Percentiles rank a stretch among this genome's conserved stretches.
These are phyloP conservation scores for Kazachstania africana DNA, from an alignment of 805 yeast genomes.

Conservation along the genomic window DNA sequence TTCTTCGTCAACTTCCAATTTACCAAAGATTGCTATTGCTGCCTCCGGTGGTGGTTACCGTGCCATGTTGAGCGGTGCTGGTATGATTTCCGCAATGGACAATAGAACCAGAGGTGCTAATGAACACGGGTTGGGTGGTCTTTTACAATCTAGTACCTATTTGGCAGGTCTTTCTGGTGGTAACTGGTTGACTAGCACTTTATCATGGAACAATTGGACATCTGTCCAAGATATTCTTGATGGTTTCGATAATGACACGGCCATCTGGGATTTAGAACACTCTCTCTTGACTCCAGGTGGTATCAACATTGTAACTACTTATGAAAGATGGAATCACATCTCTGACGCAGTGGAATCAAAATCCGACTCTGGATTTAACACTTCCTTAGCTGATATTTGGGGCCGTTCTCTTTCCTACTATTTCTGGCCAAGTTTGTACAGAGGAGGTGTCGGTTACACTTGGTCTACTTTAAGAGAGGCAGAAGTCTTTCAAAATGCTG, in stretches of 20 bases:
- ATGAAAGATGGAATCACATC: constrained; percentile 42
- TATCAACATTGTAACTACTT: constrained; percentile 39
- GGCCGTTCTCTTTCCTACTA: constrained; percentile 65
- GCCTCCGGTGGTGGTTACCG: constrained; percentile 87
- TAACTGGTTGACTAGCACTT: constrained; percentile 64
- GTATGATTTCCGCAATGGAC: constrained; percentile 73
- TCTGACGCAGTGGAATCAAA: constrained; percentile 41
- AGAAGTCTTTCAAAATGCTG: constrained; percentile 46
- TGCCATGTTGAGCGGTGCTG: constrained; percentile 82
- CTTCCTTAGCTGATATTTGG: constrained; percentile 71
- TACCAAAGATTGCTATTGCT: constrained; percentile 42
- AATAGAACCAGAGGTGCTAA: constrained; percentile 50
- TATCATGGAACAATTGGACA: constrained; percentile 62
- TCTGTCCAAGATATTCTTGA: constrained; percentile 49
- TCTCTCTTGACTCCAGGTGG: constrained; percentile 57
- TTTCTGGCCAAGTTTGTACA: constrained; percentile 48
- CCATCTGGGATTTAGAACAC: constrained; percentile 59
- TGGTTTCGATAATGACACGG: constrained; percentile 23
- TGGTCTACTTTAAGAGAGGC: constrained; percentile 47
- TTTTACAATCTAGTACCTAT: constrained; percentile 60
- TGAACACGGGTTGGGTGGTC: constrained; percentile 55
- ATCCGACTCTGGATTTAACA: constrained; percentile 51
- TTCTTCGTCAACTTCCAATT: constrained; percentile 15
- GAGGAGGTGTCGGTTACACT: constrained; percentile 53
- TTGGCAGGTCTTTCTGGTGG: constrained; percentile 78